Evolutionary conservation across 371 early-diverging fungal genomes (phyloP).

Genomic region (Basidiobolus meristosporus): DNA sequence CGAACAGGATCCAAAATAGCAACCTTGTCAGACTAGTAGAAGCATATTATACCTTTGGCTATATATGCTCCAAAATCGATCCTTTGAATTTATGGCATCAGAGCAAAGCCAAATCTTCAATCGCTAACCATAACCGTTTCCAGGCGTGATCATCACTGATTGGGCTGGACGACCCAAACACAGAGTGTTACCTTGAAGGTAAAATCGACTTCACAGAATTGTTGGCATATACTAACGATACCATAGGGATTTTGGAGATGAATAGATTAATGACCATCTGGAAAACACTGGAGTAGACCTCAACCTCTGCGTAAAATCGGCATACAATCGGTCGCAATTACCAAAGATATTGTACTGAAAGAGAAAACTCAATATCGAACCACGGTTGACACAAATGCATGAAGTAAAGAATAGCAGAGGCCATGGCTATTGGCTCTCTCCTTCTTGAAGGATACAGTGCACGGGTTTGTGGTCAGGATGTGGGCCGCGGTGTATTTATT

Average conservation of each 20-base stretch:
- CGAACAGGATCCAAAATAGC: too few relatives aligned
- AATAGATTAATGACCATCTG: conserved; percentile 1
- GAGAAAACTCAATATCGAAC: conserved; percentile 5
- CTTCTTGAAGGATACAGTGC: conserved; percentile 67
- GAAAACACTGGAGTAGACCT: conserved; percentile 9
- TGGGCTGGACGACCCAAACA: conserved; percentile 2
- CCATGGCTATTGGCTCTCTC: conserved; percentile 78
- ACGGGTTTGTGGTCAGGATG: conserved; percentile 92
- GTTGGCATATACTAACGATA: conserved; percentile 15
- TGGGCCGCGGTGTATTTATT: conserved; percentile 92
- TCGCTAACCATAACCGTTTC: background rate
- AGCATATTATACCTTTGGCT: conserved; percentile 70
- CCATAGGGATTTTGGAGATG: too few relatives aligned
- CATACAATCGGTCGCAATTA: conserved; percentile 19
- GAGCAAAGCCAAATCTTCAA: background rate
- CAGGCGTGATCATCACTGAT: background rate
- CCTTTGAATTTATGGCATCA: conserved; percentile 44
- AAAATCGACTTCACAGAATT: conserved; percentile 67
- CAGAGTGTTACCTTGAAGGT: conserved; percentile 37
- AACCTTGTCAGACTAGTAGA: conserved; percentile 23
- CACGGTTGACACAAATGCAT: conserved; percentile 9
- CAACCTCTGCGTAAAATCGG: conserved; percentile 23
- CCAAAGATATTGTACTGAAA: conserved; percentile 76
- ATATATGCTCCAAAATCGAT: conserved; percentile 68
- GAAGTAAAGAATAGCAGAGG: conserved; percentile 61